These are phyloP conservation scores for Coelastrella sp. DNA, from an alignment of 139 green algal species.

Conservation along the genomic window DNA sequence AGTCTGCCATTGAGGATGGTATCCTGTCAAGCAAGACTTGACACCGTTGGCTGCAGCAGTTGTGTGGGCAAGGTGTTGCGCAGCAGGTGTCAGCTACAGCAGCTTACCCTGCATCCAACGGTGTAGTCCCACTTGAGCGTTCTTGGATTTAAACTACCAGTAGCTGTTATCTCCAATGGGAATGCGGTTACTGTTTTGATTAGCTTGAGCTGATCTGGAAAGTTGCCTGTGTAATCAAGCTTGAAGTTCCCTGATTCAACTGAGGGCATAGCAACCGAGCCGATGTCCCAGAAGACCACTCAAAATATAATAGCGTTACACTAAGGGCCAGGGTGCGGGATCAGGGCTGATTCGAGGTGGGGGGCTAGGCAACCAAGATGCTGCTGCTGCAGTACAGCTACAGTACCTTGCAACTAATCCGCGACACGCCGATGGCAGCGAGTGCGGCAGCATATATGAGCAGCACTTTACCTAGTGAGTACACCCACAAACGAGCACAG, in stretches of 20 bases:
- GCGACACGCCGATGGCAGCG: too few relatives aligned
- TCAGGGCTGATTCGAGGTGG: too few relatives aligned
- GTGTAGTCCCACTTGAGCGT: conserved; percentile 8
- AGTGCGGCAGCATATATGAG: too few relatives aligned
- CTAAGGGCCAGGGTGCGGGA: too few relatives aligned
- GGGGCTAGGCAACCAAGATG: too few relatives aligned
- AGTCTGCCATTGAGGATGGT: not conserved
- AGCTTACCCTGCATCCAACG: conserved; percentile 1
- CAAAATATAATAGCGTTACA: too few relatives aligned
- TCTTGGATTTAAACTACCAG: conserved; percentile 28
- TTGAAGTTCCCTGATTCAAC: conserved; percentile 27
- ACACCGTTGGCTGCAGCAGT: too few relatives aligned
- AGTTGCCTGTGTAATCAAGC: conserved; percentile 12
- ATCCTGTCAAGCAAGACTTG: not conserved
- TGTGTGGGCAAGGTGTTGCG: not conserved
- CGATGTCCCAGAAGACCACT: too few relatives aligned
- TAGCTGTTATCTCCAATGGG: conserved; percentile 45
- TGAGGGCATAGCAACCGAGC: not conserved
- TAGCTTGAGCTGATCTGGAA: conserved; percentile 46
- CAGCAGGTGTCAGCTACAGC: not conserved
- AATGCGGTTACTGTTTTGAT: conserved; percentile 37
- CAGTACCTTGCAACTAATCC: too few relatives aligned
- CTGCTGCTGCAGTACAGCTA: too few relatives aligned
- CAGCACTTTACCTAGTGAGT: too few relatives aligned
- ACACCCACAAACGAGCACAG: too few relatives aligned